Base-by-base conservation (phyloP, 768 basidiomycete genomes). In the Cubamyces sp. region DNA sequence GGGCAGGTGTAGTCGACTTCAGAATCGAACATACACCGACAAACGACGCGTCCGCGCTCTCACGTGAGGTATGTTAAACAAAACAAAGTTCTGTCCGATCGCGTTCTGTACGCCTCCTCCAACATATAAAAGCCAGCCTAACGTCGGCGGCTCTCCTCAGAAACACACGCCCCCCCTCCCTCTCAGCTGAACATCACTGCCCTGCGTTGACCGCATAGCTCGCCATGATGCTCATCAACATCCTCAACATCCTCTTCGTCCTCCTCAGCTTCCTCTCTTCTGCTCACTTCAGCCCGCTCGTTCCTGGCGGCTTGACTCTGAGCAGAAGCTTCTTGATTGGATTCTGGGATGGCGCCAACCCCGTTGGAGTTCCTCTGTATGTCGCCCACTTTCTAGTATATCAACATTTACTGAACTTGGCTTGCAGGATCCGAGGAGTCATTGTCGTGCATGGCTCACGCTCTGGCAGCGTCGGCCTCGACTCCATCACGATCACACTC, bases 71-170 rank as follows among this genome's bases (percentile, higher is more conserved):
- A 16, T 28, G 25, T 58, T 50, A 39, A 58, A 57, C 57, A 43
- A 51, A 51, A 50, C 39, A 50, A 30, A 21, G 57, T 58, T 58
- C 57, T 39, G 39, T 58, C 57, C 57, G 57, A 58, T 51, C 57
- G 57, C 48, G 48, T 50, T 40, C 9, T 28, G 45, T 9, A 18
- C 18, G 30, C 18, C 43, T 6, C 21, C 19, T n/a, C 3, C 18
- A 15, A 23, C 28, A 16, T 23, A 47, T 47, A 56, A 46, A 56
- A 56, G 14, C 45, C 30, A 14, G 30, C 18, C 48, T 7, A 34
- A 34, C 34, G 6, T 18, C 57, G 8, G 9, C 25, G 18, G 25
- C 48, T 47, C 26, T 23, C 40, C 45, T 43, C 9, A 34, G 40
- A 5, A 18, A 40, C 16, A 21, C n/a, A 7, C 11, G 3, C n/a